Evolutionary conservation across 805 yeast genomes (phyloP), one percentile per base, ranked within the genome.

Genomic region (Pachysolen tannophilus): DNA sequence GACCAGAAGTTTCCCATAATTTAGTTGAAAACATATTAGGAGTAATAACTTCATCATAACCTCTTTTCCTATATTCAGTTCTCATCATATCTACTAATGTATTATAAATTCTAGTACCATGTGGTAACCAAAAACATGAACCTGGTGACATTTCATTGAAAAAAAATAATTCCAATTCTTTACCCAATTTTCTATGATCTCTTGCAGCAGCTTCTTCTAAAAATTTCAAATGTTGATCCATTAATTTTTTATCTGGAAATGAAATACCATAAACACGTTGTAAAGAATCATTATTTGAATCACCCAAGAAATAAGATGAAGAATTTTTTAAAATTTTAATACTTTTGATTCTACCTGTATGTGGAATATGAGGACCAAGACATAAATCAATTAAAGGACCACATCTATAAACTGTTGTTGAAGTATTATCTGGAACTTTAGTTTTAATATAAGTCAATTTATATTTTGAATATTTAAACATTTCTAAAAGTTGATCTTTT

Each of bases 61-160:
- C 97, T 63, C 98, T 82, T 63, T 75, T 78, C 55, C 82, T 78
- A 65, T 92, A 92, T 67, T 92, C 95, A 36, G 61, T 56, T 65
- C 90, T 77, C 64, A 92, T 57, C 61, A 86, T 62, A 21, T 83
- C 87, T 48, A 78, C 77, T 60, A 92, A 69, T 40, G 85, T 75
- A 63, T 85, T 85, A 73, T 92, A 92, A 56, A 92, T 92, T 67
- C 97, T 82, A 32, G 99, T 79, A 63, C 99, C 99, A 55, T 90
- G 98, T 34, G 99, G 99, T 52, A 92, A 73, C 97, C 97, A 92
- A 77, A 92, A 92, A 41, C 95, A 88, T 27, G 94, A 78, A 46
- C 99, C 99, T 37, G 99, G 99, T 14, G 96, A 84, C 82, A 90
- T 65, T 63, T 92, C 98, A 61, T 92, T 78, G 75, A 92, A 92